phyloP scores from a whole-genome alignment of 1,284 basidiomycete genomes.

The Veloporphyrellus conicus region DNA sequence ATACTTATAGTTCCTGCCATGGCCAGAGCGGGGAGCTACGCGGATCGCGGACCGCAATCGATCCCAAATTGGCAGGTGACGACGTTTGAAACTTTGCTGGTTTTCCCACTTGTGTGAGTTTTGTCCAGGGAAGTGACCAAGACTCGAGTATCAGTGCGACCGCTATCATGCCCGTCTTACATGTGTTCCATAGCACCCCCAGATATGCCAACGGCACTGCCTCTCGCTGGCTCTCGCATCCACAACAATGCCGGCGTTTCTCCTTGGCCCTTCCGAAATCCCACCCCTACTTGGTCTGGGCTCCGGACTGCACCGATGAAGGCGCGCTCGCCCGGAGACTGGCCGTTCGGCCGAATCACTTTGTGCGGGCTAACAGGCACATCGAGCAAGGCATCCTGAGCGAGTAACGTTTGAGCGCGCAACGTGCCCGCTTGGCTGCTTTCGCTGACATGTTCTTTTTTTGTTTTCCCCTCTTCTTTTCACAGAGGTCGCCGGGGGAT shows the following conservation, averaged over 20 bases:
- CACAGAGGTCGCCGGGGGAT: conserved; percentile 46
- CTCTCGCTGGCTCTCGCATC: not conserved
- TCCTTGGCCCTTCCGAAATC: conserved; percentile 6
- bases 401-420: conserved; percentile 6
- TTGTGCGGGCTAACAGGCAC: conserved; percentile 40
- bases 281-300: conserved; percentile 48
- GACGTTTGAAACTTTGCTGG: no score
- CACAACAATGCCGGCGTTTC: conserved; percentile 16
- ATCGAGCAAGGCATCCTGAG: conserved; percentile 39
- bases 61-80: no score
- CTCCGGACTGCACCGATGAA: conserved; percentile 49
- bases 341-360: conserved; percentile 44
- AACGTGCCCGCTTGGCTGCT: not conserved
- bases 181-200: not conserved
- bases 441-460: conserved; percentile 2
- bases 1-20: no score
- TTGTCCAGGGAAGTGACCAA: no score
- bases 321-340: conserved; percentile 47
- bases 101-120: no score
- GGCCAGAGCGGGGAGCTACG: no score
- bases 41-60: no score
- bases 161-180: not conserved
- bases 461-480: not conserved
- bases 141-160: no score
- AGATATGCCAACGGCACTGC: not conserved